A percentile compares a stretch with the other conserved stretches of the same genome.
phyloP scores from a whole-genome alignment of 768 basidiomycete genomes.

The Royoungia palumana region DNA sequence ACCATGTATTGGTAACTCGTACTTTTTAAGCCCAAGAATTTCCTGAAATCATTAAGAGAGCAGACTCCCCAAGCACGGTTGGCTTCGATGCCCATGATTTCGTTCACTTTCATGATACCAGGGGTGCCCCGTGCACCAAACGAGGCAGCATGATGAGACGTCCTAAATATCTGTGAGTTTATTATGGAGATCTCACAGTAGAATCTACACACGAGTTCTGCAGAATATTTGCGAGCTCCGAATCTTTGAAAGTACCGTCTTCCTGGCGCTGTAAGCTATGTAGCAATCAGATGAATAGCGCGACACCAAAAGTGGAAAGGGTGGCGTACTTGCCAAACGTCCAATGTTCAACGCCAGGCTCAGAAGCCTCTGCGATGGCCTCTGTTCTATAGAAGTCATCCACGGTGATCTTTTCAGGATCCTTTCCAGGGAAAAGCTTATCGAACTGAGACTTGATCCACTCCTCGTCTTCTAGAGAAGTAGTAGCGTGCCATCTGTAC shows the following conservation, averaged over 20 bases:
- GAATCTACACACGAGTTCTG: slow-evolving; percentile 57
- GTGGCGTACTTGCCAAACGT: slow-evolving; percentile 55
- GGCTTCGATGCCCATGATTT: slow-evolving; percentile 81
- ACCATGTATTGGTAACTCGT: slow-evolving; percentile 13
- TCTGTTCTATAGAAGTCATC: slow-evolving; percentile 52
- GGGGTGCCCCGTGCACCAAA: slow-evolving; percentile 81
- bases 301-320: neutral
- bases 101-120: slow-evolving; percentile 68
- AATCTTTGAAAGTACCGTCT: slow-evolving; percentile 62
- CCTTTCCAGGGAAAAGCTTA: slow-evolving; percentile 51
- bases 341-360: slow-evolving; percentile 58
- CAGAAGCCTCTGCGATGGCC: slow-evolving; percentile 34
- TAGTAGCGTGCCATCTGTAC: slow-evolving; percentile 85
- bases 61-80: slow-evolving; percentile 79
- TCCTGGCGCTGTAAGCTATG: slow-evolving; percentile 56
- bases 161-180: slow-evolving; percentile 38
- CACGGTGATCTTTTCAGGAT: slow-evolving; percentile 43
- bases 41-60: slow-evolving; percentile 80
- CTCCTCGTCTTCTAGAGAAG: slow-evolving; percentile 64
- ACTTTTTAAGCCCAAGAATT: slow-evolving; percentile 79
- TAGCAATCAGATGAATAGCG: slow-evolving; percentile 2
- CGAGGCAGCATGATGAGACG: slow-evolving; percentile 64
- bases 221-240: slow-evolving; percentile 62
- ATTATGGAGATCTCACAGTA: neutral
- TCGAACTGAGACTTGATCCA: slow-evolving; percentile 56